Evolutionary conservation across 2,329 filamentous ascomycete species (phyloP).

Genomic region (Acephala macrosclerotiorum): DNA sequence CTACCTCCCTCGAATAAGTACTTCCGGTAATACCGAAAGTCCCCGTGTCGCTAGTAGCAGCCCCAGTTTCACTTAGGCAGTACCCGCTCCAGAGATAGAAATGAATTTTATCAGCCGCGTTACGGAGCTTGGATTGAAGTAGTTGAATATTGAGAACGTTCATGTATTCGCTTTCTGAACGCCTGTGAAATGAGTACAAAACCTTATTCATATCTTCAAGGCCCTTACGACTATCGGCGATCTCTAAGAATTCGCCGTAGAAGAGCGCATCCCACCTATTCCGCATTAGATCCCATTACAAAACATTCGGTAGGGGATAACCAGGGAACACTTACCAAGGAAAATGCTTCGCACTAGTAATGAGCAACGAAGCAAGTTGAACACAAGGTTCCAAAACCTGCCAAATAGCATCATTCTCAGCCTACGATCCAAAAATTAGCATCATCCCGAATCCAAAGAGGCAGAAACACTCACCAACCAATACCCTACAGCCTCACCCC

Average conservation of each 20-base stretch:
- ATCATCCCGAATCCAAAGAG: neutral
- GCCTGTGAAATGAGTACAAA: neutral
- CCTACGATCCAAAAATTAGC: slow-evolving; percentile 3
- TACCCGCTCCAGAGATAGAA: slow-evolving; percentile 10
- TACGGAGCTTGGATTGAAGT: neutral
- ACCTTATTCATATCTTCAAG: neutral
- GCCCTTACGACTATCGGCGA: neutral
- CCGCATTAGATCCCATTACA: too few relatives aligned
- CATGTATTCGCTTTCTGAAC: neutral
- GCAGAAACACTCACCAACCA: slow-evolving; percentile 30
- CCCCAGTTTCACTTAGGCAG: neutral
- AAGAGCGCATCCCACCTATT: slow-evolving; percentile 21
- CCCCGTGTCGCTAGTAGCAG: neutral
- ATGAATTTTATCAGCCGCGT: neutral
- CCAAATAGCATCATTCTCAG: slow-evolving; percentile 17
- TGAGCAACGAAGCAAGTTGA: slow-evolving; percentile 10
- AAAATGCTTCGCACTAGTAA: slow-evolving; percentile 12
- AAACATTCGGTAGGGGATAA: too few relatives aligned
- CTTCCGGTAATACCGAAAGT: neutral
- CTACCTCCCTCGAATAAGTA: neutral
- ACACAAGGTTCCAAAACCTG: slow-evolving; percentile 10
- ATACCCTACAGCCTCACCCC: slow-evolving; percentile 18
- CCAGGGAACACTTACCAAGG: slow-evolving; percentile 16
- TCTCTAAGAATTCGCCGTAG: neutral
- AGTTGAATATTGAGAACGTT: neutral